These are phyloP conservation scores for Bryoglossum gracile DNA, from an alignment of 495 filamentous ascomycete species.

Conservation along the genomic window DNA sequence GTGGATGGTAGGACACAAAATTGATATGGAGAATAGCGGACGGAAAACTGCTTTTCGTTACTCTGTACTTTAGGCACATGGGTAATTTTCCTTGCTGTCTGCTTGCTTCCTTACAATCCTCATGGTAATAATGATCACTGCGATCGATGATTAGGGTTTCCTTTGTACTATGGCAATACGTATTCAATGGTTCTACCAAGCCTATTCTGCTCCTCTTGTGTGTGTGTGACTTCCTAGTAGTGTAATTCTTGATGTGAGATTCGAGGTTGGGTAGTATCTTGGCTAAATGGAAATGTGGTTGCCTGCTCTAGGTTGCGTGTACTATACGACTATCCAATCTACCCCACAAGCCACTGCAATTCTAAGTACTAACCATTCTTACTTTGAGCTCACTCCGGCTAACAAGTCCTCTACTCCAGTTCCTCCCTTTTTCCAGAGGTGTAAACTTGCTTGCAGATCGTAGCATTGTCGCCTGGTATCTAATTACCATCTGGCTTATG, in stretches of 20 bases:
- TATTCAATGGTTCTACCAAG: background rate
- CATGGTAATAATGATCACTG: conserved; percentile 1
- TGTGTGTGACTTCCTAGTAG: background rate
- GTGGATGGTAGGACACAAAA: background rate
- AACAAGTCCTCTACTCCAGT: too few relatives aligned
- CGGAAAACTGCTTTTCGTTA: conserved; percentile 15
- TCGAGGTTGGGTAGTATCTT: too few relatives aligned
- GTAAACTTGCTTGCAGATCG: too few relatives aligned
- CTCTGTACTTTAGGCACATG: conserved; percentile 21
- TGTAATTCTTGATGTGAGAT: background rate
- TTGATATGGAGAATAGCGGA: conserved; percentile 1
- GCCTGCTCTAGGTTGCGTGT: too few relatives aligned
- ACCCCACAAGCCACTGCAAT: too few relatives aligned
- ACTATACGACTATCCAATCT: too few relatives aligned
- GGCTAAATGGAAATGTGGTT: too few relatives aligned
- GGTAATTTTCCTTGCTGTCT: background rate
- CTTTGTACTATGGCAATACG: conserved; percentile 13
- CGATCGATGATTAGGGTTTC: conserved; percentile 3
- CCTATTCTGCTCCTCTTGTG: background rate
- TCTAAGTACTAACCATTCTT: too few relatives aligned
- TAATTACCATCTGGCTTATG: too few relatives aligned
- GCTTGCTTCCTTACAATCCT: background rate
- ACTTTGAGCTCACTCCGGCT: too few relatives aligned
- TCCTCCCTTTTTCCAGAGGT: too few relatives aligned
- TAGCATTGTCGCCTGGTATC: too few relatives aligned